Conservation (phyloP, 768 basidiomycete species). For the Austroboletus festivus region DNA sequence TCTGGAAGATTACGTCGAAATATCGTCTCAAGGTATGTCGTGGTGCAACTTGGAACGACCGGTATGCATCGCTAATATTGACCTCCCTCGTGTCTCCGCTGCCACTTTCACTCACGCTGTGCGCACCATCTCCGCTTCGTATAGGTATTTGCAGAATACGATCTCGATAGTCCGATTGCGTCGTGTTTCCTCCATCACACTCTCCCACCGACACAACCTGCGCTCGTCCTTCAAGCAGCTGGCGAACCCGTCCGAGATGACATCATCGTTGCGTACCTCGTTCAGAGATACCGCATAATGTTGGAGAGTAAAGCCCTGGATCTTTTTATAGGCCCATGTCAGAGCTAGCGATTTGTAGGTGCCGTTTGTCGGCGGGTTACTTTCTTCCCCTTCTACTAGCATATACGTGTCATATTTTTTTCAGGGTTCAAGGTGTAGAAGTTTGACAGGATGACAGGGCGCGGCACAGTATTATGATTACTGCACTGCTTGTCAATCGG, state of each 20-base stretch:
- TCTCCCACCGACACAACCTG: constrained; percentile 9
- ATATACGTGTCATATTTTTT: no score
- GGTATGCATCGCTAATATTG: background rate
- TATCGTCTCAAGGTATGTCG: constrained; percentile 21
- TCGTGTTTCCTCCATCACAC: constrained; percentile 17
- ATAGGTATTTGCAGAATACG: constrained; percentile 25
- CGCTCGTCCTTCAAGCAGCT: constrained; percentile 18
- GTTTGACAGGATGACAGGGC: no score
- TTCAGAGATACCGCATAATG: constrained; percentile 25
- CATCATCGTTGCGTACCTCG: constrained; percentile 25
- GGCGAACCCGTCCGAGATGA: constrained; percentile 31
- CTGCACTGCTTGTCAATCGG: no score
- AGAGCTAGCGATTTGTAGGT: no score
- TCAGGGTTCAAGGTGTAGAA: no score
- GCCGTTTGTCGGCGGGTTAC: no score
- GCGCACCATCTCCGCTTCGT: no score
- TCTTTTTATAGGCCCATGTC: constrained; percentile 20
- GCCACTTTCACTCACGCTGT: no score
- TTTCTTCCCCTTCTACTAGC: no score
- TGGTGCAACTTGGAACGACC: no score
- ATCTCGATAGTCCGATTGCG: constrained; percentile 23
- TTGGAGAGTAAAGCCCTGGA: constrained; percentile 26
- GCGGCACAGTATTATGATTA: no score
- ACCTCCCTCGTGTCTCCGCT: no score
- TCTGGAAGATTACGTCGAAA: constrained; percentile 27